These are phyloP conservation scores for Tolypocladium tropicale DNA, from an alignment of 2,329 filamentous ascomycete species.

Conservation along the genomic window DNA sequence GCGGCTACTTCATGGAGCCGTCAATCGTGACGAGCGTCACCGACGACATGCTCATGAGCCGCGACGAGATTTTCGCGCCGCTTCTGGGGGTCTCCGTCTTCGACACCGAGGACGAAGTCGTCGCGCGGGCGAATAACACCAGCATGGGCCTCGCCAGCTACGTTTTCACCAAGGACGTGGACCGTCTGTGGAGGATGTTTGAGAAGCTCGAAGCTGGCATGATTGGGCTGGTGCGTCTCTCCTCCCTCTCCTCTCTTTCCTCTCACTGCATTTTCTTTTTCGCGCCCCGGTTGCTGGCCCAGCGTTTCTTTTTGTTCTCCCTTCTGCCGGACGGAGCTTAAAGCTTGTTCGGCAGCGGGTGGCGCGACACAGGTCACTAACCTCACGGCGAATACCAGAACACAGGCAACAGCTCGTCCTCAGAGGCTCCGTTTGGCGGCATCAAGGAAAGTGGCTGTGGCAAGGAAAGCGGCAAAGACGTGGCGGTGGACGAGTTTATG, in stretches of 20 bases:
- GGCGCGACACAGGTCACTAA: not conserved
- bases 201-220: constrained; percentile 37
- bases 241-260: not conserved
- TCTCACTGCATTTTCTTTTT: not conserved
- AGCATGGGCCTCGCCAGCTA: constrained; percentile 65
- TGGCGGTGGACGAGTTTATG: constrained; percentile 35
- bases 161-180: constrained; percentile 48
- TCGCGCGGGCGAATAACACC: constrained; percentile 52
- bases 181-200: constrained; percentile 29
- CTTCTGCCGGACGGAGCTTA: not conserved
- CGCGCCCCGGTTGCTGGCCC: not conserved
- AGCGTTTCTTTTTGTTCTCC: not conserved
- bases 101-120: constrained; percentile 58
- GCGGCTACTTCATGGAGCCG: constrained; percentile 57
- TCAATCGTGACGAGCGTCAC: constrained; percentile 60
- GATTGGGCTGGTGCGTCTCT: constrained; percentile 22
- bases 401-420: constrained; percentile 28
- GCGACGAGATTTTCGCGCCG: constrained; percentile 64
- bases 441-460: constrained; percentile 38
- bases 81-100: constrained; percentile 60
- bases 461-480: constrained; percentile 37
- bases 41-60: constrained; percentile 53
- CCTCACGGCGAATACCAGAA: constrained; percentile 16
- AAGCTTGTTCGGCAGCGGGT: not conserved
- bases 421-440: constrained; percentile 35